Evolutionary conservation across 2,329 filamentous ascomycete species (phyloP), one percentile per base, ranked within the genome.

Genomic region (Aspergillus fijiensis): DNA sequence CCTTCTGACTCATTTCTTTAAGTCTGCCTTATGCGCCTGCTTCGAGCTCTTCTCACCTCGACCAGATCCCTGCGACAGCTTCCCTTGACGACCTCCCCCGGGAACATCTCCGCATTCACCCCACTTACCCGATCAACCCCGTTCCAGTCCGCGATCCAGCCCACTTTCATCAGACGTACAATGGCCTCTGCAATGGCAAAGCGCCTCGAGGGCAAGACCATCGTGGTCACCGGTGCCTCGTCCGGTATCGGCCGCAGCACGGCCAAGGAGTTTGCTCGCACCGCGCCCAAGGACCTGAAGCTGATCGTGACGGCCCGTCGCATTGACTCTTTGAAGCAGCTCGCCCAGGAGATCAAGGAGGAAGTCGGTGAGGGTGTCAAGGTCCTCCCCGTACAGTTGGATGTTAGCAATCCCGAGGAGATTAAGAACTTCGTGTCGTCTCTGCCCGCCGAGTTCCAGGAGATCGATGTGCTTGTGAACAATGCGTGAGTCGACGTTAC

Each of bases 251-350:
- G 95, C 25, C 86, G 70, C 60, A 78, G 76, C 65, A 80, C 79
- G 51, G 95, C 94, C n/a, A 81, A 95, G 65, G 95, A 98, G 77
- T 99, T 98, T 72, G 95, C 95, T 27, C 87, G 91, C 59, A 94
- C 93, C 2, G 85, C 89, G 23, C 92, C 92, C 7, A 84, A 87
- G 58, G 85, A 89, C 74, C 82, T 98, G 66, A 92, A 90, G 74
- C 83, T 99, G 54, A 87, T 98, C 67, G 79, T 98, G 60, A 95
- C 95, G 6, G 95, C 95, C n/a, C 86, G 95, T 29, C 87, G 95
- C 52, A 79, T 92, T 68, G 93, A 97, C 69, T 82, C 84, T 0
- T 81, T 99, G 65, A 86, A 90, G 69, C 79, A 93, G 77, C 75
- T 98, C 63, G 91, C 91, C 10, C 82, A 82, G 47, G 84, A 95